A percentile compares a stretch with the other conserved stretches of the same genome.
Evolutionary conservation across 2,329 filamentous ascomycete genomes (phyloP).

Genomic region (Penicillium sp.): DNA sequence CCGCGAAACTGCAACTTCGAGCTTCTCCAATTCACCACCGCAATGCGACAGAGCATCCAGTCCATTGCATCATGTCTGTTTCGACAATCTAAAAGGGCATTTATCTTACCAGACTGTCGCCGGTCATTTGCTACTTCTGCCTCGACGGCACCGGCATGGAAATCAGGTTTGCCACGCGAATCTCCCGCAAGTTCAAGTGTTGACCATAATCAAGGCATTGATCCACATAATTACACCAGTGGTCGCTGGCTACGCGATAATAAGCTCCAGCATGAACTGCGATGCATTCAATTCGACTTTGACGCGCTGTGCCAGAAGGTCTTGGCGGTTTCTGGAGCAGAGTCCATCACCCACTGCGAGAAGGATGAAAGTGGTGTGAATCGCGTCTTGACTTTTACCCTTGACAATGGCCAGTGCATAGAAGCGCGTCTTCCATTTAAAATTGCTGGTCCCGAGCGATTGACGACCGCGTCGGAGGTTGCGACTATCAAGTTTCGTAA

Average conservation of each 20-base stretch:
- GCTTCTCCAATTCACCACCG: neutral
- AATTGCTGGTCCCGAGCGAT: constrained; percentile 33
- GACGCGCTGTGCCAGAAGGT: constrained; percentile 34
- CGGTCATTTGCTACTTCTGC: neutral
- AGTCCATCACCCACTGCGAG: constrained; percentile 30
- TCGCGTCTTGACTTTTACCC: constrained; percentile 40
- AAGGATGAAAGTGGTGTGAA: constrained; percentile 46
- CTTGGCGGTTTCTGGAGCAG: constrained; percentile 34
- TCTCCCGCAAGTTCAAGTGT: constrained; percentile 3
- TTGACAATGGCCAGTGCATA: constrained; percentile 34
- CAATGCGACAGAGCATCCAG: too few species aligned
- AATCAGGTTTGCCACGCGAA: neutral
- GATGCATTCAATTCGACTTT: constrained; percentile 40
- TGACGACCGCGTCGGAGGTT: constrained; percentile 42
- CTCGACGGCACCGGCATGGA: neutral
- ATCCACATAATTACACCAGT: constrained; percentile 32
- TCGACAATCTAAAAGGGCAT: too few species aligned
- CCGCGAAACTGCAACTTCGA: too few species aligned
- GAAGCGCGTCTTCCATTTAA: constrained; percentile 42
- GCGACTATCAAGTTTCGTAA: constrained; percentile 43
- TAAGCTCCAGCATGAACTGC: constrained; percentile 31
- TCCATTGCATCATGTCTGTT: too few species aligned
- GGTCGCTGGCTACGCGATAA: constrained; percentile 39
- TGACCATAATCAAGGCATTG: constrained; percentile 20
- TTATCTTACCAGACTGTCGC: too few species aligned